Conservation (phyloP, 352 stramenopile genomes). For the Globisporangium spinosum region DNA sequence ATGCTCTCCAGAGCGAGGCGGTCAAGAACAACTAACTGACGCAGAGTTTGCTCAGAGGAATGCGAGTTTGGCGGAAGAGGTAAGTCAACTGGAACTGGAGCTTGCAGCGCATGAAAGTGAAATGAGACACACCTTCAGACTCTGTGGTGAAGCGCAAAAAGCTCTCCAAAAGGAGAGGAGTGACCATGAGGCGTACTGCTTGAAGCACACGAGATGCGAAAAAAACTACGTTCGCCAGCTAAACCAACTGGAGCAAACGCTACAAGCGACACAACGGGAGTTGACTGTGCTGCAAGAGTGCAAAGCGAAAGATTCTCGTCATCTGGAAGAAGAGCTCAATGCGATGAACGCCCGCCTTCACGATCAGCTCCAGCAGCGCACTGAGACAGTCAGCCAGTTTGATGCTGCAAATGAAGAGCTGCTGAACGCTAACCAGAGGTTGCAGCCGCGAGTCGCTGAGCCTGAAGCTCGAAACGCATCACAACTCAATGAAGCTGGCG, state of each 20-base stretch:
- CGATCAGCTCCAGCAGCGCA: not conserved
- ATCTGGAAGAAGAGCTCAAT: not conserved
- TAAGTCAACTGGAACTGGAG: not conserved
- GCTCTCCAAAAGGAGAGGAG: not conserved
- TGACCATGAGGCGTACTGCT: not conserved
- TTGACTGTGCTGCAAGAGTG: constrained; percentile 10
- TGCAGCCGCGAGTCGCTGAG: not conserved
- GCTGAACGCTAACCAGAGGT: not conserved
- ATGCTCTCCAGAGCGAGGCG: not conserved
- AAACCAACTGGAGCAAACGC: not conserved
- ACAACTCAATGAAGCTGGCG: not conserved
- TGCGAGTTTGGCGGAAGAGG: not conserved
- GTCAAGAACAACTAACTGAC: not conserved
- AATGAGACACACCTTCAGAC: not conserved
- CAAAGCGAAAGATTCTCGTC: not conserved
- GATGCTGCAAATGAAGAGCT: not conserved
- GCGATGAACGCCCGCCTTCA: not conserved
- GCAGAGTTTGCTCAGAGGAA: not conserved
- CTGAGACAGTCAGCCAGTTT: not conserved
- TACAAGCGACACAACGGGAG: constrained; percentile 7
- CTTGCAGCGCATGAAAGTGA: not conserved
- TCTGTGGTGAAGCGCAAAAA: not conserved
- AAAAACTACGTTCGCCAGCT: not conserved
- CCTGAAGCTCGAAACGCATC: not conserved
- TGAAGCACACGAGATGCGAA: not conserved